Evolutionary conservation across 441 rosid species (phyloP).

Genomic region (Sinapis alba): DNA sequence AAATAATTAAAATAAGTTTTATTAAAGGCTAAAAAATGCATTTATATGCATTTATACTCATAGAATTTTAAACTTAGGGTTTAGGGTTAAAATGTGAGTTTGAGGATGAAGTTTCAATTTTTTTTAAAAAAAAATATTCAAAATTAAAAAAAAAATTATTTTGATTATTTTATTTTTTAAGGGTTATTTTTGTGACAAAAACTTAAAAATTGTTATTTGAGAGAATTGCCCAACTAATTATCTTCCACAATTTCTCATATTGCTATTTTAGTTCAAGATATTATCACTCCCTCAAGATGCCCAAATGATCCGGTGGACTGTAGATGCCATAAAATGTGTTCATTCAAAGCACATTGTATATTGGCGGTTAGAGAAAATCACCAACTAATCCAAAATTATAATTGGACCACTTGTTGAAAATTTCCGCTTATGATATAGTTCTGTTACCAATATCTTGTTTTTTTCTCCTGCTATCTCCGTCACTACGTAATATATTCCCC

Average conservation of each 20-base stretch:
- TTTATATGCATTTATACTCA: no score
- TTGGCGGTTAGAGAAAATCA: conserved; percentile 2
- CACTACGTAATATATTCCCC: conserved; percentile 16
- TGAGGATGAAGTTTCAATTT: no score
- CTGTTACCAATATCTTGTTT: conserved; percentile 8
- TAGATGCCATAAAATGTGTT: background rate
- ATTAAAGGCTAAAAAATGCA: no score
- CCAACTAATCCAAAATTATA: background rate
- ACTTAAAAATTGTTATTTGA: no score
- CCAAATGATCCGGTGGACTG: background rate
- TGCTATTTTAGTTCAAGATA: background rate
- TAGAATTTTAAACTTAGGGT: no score
- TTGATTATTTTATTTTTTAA: no score
- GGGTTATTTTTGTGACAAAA: no score
- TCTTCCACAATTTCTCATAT: background rate
- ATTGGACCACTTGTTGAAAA: conserved; percentile 18
- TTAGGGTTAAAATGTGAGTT: no score
- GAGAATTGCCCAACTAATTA: no score
- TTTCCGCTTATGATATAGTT: background rate
- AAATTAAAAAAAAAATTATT: no score
- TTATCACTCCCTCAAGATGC: background rate
- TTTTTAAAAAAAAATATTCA: no score
- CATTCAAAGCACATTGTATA: conserved; percentile 4
- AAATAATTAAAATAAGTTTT: no score
- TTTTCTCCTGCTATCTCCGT: conserved; percentile 6